These are phyloP conservation scores for Phytopythium helicoides DNA, from an alignment of 352 stramenopile genomes.

Conservation along the genomic window DNA sequence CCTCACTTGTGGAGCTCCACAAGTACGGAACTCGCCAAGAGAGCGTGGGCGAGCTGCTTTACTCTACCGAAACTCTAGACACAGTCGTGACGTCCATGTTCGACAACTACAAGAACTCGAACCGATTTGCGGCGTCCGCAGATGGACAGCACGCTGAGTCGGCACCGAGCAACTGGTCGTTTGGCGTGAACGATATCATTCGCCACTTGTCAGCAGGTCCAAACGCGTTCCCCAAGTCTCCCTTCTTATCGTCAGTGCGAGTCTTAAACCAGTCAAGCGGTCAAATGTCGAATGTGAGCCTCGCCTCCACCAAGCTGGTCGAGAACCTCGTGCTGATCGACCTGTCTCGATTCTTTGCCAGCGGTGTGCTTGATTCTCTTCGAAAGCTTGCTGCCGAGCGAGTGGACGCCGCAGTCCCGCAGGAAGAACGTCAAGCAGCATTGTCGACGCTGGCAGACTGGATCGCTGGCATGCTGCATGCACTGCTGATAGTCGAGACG, in stretches of 20 bases:
- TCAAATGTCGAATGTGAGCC: conserved; percentile 27
- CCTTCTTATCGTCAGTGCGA: conserved; percentile 51
- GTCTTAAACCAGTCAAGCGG: conserved; percentile 48
- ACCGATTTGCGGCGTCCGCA: conserved; percentile 56
- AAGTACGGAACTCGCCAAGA: too few relatives aligned
- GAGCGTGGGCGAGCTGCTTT: too few relatives aligned
- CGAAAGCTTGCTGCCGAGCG: conserved; percentile 30
- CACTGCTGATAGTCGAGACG: conserved; percentile 25
- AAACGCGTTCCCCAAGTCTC: conserved; percentile 43
- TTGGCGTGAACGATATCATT: conserved; percentile 67
- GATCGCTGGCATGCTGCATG: conserved; percentile 39
- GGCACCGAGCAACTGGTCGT: conserved; percentile 70
- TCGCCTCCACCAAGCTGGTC: conserved; percentile 42
- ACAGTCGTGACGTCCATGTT: conserved; percentile 4
- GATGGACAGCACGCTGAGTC: conserved; percentile 19
- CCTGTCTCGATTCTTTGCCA: conserved; percentile 26
- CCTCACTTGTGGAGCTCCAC: conserved; percentile 16
- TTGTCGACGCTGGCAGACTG: conserved; percentile 59
- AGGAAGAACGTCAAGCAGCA: conserved; percentile 63
- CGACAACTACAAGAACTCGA: conserved; percentile 56
- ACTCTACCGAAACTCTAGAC: background rate
- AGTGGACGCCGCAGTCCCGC: conserved; percentile 32
- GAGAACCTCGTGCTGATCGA: conserved; percentile 49
- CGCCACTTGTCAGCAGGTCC: conserved; percentile 41
- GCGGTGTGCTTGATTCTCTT: conserved; percentile 19